Conservation (phyloP, 345 rosid species). For the Bruguiera parviflora region DNA sequence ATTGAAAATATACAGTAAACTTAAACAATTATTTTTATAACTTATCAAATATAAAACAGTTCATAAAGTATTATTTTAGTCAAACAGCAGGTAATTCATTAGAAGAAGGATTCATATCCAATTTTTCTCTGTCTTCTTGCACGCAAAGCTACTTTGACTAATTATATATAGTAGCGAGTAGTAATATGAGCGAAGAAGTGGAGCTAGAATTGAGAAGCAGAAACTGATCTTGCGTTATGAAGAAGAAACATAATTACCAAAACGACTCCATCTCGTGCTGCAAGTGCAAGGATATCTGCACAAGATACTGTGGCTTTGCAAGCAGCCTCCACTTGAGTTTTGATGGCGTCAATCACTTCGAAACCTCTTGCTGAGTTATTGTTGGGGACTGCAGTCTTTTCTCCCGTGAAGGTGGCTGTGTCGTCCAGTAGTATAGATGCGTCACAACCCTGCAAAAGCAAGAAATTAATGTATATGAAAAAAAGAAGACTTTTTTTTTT, state of each 20-base stretch:
- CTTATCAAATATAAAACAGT: not conserved
- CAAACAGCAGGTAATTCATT: too few relatives aligned
- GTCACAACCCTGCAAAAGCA: conserved; percentile 33
- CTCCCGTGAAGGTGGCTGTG: conserved; percentile 33
- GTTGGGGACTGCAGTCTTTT: conserved; percentile 36
- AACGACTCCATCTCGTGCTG: conserved; percentile 31
- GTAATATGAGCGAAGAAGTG: too few relatives aligned
- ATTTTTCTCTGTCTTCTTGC: too few relatives aligned
- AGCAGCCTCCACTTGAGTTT: conserved; percentile 32
- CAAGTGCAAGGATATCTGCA: conserved; percentile 38
- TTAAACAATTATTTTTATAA: not conserved
- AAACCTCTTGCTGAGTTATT: conserved; percentile 30
- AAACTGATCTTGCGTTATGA: not conserved
- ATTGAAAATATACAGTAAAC: too few relatives aligned
- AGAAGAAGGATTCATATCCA: too few relatives aligned
- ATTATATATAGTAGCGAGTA: too few relatives aligned
- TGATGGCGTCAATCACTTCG: conserved; percentile 36
- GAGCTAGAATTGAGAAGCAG: too few relatives aligned
- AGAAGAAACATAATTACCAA: not conserved
- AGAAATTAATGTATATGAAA: not conserved
- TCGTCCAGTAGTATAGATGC: conserved; percentile 39
- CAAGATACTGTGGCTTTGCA: conserved; percentile 37
- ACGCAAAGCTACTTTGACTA: too few relatives aligned
- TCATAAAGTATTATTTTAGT: too few relatives aligned
- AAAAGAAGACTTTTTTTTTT: too few relatives aligned